Evolutionary conservation across 2,329 filamentous ascomycete species (phyloP), one percentile per base, ranked within the genome.

Genomic region (Hirsutella thompsonii): DNA sequence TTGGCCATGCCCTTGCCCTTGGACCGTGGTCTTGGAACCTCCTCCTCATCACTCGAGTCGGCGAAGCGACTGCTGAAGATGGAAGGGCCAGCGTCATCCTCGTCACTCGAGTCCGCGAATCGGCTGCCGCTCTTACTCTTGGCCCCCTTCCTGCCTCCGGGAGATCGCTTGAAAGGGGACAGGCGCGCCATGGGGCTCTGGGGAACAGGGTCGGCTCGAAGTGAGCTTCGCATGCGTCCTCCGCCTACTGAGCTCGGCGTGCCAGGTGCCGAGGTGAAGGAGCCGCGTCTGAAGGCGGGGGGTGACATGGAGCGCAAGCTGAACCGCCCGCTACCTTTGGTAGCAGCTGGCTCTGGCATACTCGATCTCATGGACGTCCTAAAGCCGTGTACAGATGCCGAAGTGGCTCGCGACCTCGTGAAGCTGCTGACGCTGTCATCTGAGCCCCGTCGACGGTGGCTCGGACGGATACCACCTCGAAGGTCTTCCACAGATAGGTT

Each of bases 391-490:
- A 69, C 68, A 35, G 68, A 60, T 33, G 61, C 60, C 5, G 58
- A 55, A 39, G 63, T 55, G 30, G 70, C 62, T 45, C 74, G 72
- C 35, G 67, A 61, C 21, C 85, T 80, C 53, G 76, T 82, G 64
- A 94, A 94, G 56, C 86, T 94, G 61, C 84, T 94, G 36, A 85
- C 80, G 52, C 81, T 86, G 21, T 74, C 79, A 48, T 79, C 76
- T 0, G 80, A 83, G 16, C 64, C 68, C 9, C 66, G 71, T 2
- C 79, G 71, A 43, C 65, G 62, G 8, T 76, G 58, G 5, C 52
- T 49, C 11, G 67, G 52, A 35, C 55, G 57, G 28, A 52, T 44
- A 20, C 46, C 42, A 30, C 50, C 42, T 32, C 47, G 47, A 8
- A 44, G 41, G 29, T 49, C 44, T 14, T 59, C 54, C 14, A 49